Evolutionary conservation across 805 yeast genomes (phyloP).

Genomic region (Saturnispora serradocipensis): DNA sequence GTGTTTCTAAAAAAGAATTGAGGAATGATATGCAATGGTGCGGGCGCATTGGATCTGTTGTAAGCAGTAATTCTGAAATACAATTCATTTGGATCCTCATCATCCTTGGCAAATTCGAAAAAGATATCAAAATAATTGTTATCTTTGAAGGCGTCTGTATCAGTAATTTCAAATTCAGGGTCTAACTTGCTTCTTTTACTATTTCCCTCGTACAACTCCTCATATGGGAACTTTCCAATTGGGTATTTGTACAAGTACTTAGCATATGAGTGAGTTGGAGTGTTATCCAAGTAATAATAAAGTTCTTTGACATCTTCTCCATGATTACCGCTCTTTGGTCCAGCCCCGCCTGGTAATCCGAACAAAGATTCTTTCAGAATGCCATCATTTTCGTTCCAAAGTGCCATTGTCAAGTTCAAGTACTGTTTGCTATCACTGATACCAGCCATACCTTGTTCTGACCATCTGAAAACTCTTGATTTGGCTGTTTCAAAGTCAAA

Average conservation of each 20-base stretch:
- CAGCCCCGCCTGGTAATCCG: conserved; percentile 78
- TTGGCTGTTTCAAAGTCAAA: conserved; percentile 81
- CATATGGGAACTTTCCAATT: conserved; percentile 75
- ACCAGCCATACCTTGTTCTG: conserved; percentile 92
- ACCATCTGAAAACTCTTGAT: conserved; percentile 84
- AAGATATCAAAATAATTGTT: conserved; percentile 79
- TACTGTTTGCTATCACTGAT: conserved; percentile 75
- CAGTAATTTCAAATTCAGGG: conserved; percentile 73
- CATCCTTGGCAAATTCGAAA: conserved; percentile 84
- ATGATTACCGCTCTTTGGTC: conserved; percentile 63
- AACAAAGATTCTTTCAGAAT: conserved; percentile 77
- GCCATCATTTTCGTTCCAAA: conserved; percentile 87
- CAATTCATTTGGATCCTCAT: conserved; percentile 69
- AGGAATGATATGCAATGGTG: conserved; percentile 83
- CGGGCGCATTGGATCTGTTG: conserved; percentile 72
- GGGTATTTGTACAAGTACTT: conserved; percentile 89
- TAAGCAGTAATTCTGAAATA: conserved; percentile 81
- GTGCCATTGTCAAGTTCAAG: conserved; percentile 67
- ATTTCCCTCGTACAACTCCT: conserved; percentile 60
- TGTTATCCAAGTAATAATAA: conserved; percentile 80
- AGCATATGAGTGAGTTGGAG: conserved; percentile 90
- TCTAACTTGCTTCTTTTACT: conserved; percentile 57
- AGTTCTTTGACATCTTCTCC: conserved; percentile 91
- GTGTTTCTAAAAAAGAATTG: conserved; percentile 80
- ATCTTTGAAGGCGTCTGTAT: conserved; percentile 64